Conservation (phyloP, 148 eudicot species). For the Agrostemma githago region DNA sequence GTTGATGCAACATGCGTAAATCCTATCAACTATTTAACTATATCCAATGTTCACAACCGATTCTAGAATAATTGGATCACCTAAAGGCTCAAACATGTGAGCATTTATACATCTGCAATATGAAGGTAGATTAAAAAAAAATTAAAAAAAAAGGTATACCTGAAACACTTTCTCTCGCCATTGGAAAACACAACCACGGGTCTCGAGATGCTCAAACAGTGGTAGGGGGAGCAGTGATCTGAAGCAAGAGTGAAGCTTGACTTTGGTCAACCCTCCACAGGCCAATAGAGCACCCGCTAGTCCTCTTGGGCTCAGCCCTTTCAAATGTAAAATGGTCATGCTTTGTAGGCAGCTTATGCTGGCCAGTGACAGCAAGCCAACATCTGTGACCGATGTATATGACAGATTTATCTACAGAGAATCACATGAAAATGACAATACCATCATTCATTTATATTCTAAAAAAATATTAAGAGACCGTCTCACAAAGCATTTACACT, state of each 20-base stretch:
- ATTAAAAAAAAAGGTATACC: conserved; percentile 33
- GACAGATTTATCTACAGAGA: conserved; percentile 73
- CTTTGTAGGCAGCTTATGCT: conserved; percentile 76
- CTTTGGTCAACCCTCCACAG: conserved; percentile 80
- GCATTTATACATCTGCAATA: too few relatives aligned
- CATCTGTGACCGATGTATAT: conserved; percentile 68
- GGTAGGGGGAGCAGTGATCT: conserved; percentile 48
- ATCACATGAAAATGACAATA: neutral
- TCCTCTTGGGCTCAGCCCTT: conserved; percentile 70
- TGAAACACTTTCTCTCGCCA: conserved; percentile 78
- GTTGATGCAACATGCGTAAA: too few relatives aligned
- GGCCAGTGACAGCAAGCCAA: conserved; percentile 72
- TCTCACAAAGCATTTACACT: neutral
- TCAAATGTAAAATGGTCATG: conserved; percentile 65
- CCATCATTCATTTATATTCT: neutral
- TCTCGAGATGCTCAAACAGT: conserved; percentile 61
- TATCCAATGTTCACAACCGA: neutral
- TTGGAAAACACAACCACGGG: conserved; percentile 72
- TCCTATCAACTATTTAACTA: too few relatives aligned
- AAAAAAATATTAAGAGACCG: neutral
- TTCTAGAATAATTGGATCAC: neutral
- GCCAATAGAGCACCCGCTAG: conserved; percentile 70
- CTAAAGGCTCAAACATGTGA: neutral
- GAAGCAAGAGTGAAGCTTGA: conserved; percentile 70
- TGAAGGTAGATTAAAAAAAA: too few relatives aligned